Base-by-base conservation (phyloP, 208 protist genomes). In the Kentomonas sorsogonicus region DNA sequence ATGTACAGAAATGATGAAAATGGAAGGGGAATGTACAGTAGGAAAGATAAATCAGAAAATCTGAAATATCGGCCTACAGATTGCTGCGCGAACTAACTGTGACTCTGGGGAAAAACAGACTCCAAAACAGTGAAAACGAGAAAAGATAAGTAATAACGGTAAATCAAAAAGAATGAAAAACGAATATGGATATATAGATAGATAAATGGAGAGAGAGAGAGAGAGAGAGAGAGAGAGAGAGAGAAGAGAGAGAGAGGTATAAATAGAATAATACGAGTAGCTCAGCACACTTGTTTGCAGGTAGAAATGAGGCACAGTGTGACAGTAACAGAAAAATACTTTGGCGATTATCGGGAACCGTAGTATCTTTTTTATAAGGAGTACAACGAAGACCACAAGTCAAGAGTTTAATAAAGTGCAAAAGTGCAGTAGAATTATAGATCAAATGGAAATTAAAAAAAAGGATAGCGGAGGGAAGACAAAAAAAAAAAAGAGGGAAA, bases 251-350 rank as follows among this genome's bases (percentile, higher is more conserved):
- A 52, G 18, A 15, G 22, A 16, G 18, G 26, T 2, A 26, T 20
- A 45, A 23, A 47, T 11, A 55, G 30, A 66, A 39, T 36, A 38
- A 53, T 5, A 60, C 47, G 10, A 48, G 3, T n/a, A 41, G 1
- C 20, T 16, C 20, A 34, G 38, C n/a, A 65, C 23, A 48, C 15
- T 48, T 0, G 39, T 25, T 15, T 9, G 56, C 39, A 47, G 13
- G 29, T 27, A 38, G 29, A 31, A 27, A 61, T 22, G 23, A 23
- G 9, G n/a, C 10, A 55, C 20, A 55, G 39, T 22, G 2, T 41
- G 9, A 48, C 38, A 27, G 7, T 23, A 18, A 48, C 20, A 15
- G 1, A 50, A 36, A 36, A 60, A 6, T 3, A 18, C 2, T 55
- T 36, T 39, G 9, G 16, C 23, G 50, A 43, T 5, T 9, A 23